phyloP scores from a whole-genome alignment of 2,329 filamentous ascomycete genomes.

The Salinomyces thailandicus region DNA sequence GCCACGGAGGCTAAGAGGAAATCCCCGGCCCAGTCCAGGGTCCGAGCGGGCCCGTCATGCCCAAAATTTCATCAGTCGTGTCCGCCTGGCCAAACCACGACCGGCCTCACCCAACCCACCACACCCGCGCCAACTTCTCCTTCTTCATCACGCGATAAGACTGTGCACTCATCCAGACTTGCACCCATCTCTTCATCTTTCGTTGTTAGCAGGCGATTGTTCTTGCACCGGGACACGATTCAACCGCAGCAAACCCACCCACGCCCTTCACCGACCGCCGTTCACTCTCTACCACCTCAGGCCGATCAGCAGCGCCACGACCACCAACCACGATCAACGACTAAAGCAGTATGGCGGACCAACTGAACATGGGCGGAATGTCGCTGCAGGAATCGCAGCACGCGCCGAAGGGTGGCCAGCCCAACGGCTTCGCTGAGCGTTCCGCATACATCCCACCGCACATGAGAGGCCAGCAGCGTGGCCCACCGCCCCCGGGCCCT shows the following conservation, averaged over 20 bases:
- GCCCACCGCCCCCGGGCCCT: constrained; percentile 34
- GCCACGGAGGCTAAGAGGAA: background rate
- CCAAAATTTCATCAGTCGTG: background rate
- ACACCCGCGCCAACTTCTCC: background rate
- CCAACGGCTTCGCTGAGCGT: constrained; percentile 44
- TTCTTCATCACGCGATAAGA: too few relatives aligned
- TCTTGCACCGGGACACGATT: constrained; percentile 3
- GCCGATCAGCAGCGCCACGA: constrained; percentile 6
- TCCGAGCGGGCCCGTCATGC: background rate
- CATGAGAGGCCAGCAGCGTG: constrained; percentile 53
- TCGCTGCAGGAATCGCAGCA: constrained; percentile 58
- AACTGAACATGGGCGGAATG: constrained; percentile 72
- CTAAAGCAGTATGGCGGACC: constrained; percentile 54
- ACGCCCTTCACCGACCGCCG: constrained; percentile 15
- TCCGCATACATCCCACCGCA: constrained; percentile 79
- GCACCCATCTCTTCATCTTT: constrained; percentile 1
- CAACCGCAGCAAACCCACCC: background rate
- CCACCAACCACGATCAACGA: constrained; percentile 3
- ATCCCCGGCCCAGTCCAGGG: background rate
- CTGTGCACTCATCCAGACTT: too few relatives aligned
- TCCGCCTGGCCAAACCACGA: background rate
- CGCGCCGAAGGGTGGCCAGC: constrained; percentile 33
- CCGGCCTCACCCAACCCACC: background rate
- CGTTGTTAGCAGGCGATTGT: constrained; percentile 4
- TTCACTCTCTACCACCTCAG: constrained; percentile 21